Conservation (phyloP, 2,329 filamentous ascomycete genomes). For the Diaporthe citri region DNA sequence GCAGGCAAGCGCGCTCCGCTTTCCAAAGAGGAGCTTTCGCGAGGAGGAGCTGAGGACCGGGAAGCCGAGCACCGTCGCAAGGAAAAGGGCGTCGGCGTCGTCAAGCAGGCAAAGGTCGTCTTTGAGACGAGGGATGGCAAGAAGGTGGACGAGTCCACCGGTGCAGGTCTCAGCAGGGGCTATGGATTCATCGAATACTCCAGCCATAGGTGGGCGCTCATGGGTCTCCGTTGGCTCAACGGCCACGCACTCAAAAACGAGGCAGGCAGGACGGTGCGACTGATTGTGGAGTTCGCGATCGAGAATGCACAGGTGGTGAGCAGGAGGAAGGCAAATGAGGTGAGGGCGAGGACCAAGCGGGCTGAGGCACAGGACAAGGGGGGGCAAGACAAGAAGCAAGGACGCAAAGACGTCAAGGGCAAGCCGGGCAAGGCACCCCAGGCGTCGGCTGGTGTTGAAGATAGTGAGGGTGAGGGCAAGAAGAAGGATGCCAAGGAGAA, state of each 20-base stretch:
- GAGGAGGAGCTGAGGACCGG: constrained; percentile 84
- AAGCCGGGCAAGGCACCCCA: constrained; percentile 43
- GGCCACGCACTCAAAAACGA: constrained; percentile 73
- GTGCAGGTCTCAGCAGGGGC: constrained; percentile 86
- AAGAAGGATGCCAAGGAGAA: constrained; percentile 50
- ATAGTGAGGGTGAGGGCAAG: neutral
- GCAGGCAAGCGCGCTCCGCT: constrained; percentile 79
- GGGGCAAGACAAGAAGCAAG: constrained; percentile 43
- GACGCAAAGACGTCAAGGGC: constrained; percentile 45
- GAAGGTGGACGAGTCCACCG: constrained; percentile 82
- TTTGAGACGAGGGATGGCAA: constrained; percentile 89
- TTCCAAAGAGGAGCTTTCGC: constrained; percentile 88
- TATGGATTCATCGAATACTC: constrained; percentile 99
- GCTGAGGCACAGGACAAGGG: constrained; percentile 38
- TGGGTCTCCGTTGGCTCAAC: constrained; percentile 95
- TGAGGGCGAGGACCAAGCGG: constrained; percentile 48
- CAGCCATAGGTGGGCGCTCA: constrained; percentile 92
- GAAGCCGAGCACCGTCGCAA: constrained; percentile 85
- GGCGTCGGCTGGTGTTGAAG: constrained; percentile 42
- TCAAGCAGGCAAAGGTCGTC: constrained; percentile 93
- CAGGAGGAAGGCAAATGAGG: constrained; percentile 76
- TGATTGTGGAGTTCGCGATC: constrained; percentile 97
- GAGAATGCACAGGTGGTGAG: constrained; percentile 97
- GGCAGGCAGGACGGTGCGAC: constrained; percentile 83
- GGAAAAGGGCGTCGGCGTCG: constrained; percentile 84